Percentiles rank a stretch among this genome's conserved stretches.
Evolutionary conservation across 257 asterid genomes (phyloP).

Genomic region (Fraxinus excelsior): DNA sequence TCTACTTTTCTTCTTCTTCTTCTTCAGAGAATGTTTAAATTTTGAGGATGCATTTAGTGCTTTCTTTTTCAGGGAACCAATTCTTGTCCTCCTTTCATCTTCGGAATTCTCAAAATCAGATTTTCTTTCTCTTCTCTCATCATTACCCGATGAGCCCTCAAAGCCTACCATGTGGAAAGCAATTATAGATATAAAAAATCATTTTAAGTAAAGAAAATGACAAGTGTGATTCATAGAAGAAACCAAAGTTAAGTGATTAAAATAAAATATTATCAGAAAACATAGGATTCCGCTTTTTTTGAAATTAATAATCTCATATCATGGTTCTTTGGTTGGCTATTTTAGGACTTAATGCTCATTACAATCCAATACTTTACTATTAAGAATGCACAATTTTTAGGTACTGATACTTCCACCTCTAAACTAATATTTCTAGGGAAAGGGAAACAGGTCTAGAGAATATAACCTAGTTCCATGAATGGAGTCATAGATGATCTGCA

Average conservation of each 20-base stretch:
- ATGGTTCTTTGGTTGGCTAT: background rate
- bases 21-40: slow-evolving; percentile 84
- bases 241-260: background rate
- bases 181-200: slow-evolving; percentile 13
- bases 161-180: slow-evolving; percentile 49
- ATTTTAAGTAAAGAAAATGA: background rate
- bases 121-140: slow-evolving; percentile 82
- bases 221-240: background rate
- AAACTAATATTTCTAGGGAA: background rate
- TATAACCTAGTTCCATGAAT: background rate
- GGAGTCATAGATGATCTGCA: background rate
- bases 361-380: background rate
- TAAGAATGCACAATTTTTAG: background rate
- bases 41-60: slow-evolving; percentile 82
- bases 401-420: background rate
- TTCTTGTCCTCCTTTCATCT: slow-evolving; percentile 81
- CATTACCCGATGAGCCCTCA: slow-evolving; percentile 77
- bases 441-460: background rate
- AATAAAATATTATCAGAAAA: background rate
- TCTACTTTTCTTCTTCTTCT: slow-evolving; percentile 76
- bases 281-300: background rate
- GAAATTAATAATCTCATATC: background rate
- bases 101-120: slow-evolving; percentile 88
- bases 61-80: slow-evolving; percentile 77
- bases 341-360: background rate